These are phyloP conservation scores for Aspergillus ustus DNA, from an alignment of 2,329 filamentous ascomycete species.

Conservation along the genomic window DNA sequence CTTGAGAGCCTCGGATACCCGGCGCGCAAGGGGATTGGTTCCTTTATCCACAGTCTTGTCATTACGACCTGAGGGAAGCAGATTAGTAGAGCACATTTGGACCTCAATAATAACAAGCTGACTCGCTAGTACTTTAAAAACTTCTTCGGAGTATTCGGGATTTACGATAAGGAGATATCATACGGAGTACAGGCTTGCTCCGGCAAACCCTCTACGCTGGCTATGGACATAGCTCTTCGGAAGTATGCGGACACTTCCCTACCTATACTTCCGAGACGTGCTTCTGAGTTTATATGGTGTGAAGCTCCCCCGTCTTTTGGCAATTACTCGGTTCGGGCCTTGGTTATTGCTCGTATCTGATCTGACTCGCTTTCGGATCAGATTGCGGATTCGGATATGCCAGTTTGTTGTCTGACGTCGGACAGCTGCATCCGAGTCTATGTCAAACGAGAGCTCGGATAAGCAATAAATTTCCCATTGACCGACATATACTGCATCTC, in stretches of 20 bases:
- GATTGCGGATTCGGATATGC: background rate
- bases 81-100: background rate
- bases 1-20: background rate
- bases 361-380: no score
- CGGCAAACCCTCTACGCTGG: no score
- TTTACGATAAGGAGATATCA: no score
- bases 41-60: background rate
- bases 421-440: background rate
- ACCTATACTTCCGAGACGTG: no score
- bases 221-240: no score
- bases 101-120: background rate
- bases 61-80: background rate
- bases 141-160: no score
- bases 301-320: no score
- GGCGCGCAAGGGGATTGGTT: slow-evolving; percentile 20
- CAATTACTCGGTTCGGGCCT: background rate
- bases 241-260: no score
- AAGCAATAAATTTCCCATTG: background rate
- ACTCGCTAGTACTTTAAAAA: background rate
- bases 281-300: no score
- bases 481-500: background rate
- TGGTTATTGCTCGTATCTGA: background rate
- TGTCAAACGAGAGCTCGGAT: background rate
- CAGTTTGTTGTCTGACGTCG: background rate
- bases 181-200: no score